Evolutionary conservation across 768 basidiomycete species (phyloP), one percentile per base, ranked within the genome.

Genomic region (Lyophyllum decastes): DNA sequence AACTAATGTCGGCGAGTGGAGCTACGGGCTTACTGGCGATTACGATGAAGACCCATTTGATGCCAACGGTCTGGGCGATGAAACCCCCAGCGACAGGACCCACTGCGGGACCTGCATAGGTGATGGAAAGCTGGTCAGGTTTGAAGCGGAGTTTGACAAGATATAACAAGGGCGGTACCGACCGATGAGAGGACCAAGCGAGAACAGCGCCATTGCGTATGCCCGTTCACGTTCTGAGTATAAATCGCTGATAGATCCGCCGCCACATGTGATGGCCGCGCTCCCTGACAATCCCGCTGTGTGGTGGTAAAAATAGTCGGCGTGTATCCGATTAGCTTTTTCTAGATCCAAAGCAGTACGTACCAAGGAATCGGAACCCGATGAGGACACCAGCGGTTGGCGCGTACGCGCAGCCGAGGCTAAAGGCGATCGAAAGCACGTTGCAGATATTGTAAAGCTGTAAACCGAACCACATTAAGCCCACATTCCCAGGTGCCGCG

Each of bases 1-100:
- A 11, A 27, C 11, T 35, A 7, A 25, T 17, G 25, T 24, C 11
- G 43, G 19, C 8, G n/a, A 26, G 2, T 16, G 14, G 35, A 11
- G 3, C 38, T 2, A 51, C 0, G 49, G 44, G 61, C 69, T 19
- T 51, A 77, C 77, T 70, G 34, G 70, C 75, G 45, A 84, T 76
- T 34, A 81, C 66, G 49, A 82, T 75, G 62, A 87, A 87, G 5
- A 88, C 76, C 62, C 79, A 88, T 74, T 82, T 80, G 38, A 84
- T 73, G 2, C 87, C 87, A 27, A 86, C 71, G 5, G 73, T 73
- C 59, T 88, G 74, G 0, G 81, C 73, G 56, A 88, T 83, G 68
- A 84, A 87, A 1, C 88, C 88, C 14, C 88, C 87, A 4, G 82
- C 79, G 49, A 88, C 74, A 9, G 87, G 86, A 4, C 86, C 85